These are phyloP conservation scores for Dioscorea cayenensis DNA, from an alignment of 116 monocot species.

Conservation along the genomic window DNA sequence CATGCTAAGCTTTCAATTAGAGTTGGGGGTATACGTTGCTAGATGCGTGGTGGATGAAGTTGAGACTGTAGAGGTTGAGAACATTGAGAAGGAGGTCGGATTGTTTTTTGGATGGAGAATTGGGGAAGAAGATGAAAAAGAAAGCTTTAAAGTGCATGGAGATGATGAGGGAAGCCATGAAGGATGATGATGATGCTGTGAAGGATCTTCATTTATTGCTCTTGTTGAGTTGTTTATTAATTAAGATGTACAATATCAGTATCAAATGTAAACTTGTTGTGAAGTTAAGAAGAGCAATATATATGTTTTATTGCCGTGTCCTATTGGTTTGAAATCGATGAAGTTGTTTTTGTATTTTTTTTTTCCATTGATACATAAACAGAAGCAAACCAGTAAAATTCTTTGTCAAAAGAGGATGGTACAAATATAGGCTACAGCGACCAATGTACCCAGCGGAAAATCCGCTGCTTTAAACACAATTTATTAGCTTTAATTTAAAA, in stretches of 20 bases:
- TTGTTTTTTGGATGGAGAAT: conserved; percentile 12
- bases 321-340: too few relatives aligned
- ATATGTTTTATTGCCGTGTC: too few relatives aligned
- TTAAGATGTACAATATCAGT: background rate
- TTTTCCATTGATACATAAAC: too few relatives aligned
- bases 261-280: background rate
- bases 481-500: too few relatives aligned
- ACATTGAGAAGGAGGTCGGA: background rate
- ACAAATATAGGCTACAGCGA: too few relatives aligned
- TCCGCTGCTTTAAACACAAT: too few relatives aligned
- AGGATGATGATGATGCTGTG: too few relatives aligned
- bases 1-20: background rate
- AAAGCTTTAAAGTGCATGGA: conserved; percentile 8
- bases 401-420: too few relatives aligned
- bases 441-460: too few relatives aligned
- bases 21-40: conserved; percentile 28
- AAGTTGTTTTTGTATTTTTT: too few relatives aligned
- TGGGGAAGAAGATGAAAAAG: conserved; percentile 15
- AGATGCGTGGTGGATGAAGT: conserved; percentile 17
- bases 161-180: background rate
- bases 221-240: conserved; percentile 7
- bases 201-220: conserved; percentile 10
- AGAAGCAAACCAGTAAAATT: too few relatives aligned
- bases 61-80: conserved; percentile 9
- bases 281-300: background rate